Base-by-base conservation (phyloP, 208 protist genomes). In the Vickermania ingenoplastis region DNA sequence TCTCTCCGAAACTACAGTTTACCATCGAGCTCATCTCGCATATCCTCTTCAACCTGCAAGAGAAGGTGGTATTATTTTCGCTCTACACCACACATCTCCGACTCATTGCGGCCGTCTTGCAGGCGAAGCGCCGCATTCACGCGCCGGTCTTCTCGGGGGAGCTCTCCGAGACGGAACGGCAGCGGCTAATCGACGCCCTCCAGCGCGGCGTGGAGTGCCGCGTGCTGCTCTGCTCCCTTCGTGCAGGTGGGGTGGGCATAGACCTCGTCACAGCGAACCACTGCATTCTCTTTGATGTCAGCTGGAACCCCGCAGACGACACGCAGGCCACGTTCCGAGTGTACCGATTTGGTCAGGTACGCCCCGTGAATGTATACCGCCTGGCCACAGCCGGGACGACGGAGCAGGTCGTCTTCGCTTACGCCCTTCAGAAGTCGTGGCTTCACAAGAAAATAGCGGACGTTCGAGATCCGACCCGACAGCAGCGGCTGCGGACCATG, bases 201-300 rank as follows among this genome's bases (percentile, higher is more conserved):
- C 79, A 87, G 23, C 60, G 54, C 0, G 72, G 75, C 31, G 14
- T 63, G 1, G 41, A 48, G 1, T 67, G 53, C 4, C 54, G 26
- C 7, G 75, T 97, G 28, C 82, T 98, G 27, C 66, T 98, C 21
- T 89, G 96, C 63, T 96, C 88, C n/a, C 95, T 92, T 17, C 78
- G 76, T 17, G 97, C 92, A 0, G 93, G 95, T 17, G 85, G 91
- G 29, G 74, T 97, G 3, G 96, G 96, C 26, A 85, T 99, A 59
- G 97, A 98, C 51, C 73, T 98, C 1, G 75, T 69, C 2, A 73
- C 79, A 0, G 97, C 96, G 11, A 95, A 92, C 63, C 85, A 92
- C 65, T 97, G 97, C 57, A 86, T 99, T 28, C 56, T 99, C 24
- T 89, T 98, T 57, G 97, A 99, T 59, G 81, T 94, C 13, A 85